Evolutionary conservation across 1,139 yeast genomes (phyloP).

Genomic region (Saccharomyces pastorianus): DNA sequence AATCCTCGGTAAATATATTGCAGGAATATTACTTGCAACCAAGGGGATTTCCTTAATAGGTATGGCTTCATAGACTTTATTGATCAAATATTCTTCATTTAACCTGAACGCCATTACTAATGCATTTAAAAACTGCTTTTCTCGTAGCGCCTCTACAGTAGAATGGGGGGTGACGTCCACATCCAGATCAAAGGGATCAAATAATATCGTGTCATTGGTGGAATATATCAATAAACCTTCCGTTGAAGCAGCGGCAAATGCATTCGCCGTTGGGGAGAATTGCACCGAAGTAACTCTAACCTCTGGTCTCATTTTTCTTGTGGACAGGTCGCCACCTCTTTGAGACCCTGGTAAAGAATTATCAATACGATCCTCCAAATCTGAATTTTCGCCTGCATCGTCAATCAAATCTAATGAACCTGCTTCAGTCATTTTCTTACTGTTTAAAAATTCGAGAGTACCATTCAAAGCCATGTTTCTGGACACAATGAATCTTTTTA

Average conservation of each 20-base stretch:
- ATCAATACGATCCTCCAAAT: slow-evolving; percentile 75
- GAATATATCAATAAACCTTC: slow-evolving; percentile 85
- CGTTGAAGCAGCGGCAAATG: slow-evolving; percentile 93
- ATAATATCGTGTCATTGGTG: slow-evolving; percentile 62
- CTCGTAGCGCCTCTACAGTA: slow-evolving; percentile 53
- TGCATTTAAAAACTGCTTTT: slow-evolving; percentile 70
- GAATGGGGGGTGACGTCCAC: slow-evolving; percentile 83
- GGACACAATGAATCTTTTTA: slow-evolving; percentile 76
- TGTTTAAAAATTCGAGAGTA: slow-evolving; percentile 69
- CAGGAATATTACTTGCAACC: slow-evolving; percentile 61
- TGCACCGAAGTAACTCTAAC: slow-evolving; percentile 67
- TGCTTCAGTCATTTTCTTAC: slow-evolving; percentile 76
- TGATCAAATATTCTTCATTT: slow-evolving; percentile 69
- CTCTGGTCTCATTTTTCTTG: slow-evolving; percentile 69
- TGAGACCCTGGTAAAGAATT: slow-evolving; percentile 77
- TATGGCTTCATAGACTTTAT: slow-evolving; percentile 65
- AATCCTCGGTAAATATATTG: slow-evolving; percentile 62
- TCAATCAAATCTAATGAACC: slow-evolving; percentile 82
- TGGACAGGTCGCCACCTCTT: slow-evolving; percentile 76
- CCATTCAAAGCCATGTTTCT: slow-evolving; percentile 89
- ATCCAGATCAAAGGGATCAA: slow-evolving; percentile 94
- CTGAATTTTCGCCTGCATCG: slow-evolving; percentile 77
- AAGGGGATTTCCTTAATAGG: slow-evolving; percentile 67
- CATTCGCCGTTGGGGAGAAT: slow-evolving; percentile 84
- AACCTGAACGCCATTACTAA: slow-evolving; percentile 89